Evolutionary conservation across 202 grass and related monocot species (phyloP).

Genomic region (Brachypodium distachyon): DNA sequence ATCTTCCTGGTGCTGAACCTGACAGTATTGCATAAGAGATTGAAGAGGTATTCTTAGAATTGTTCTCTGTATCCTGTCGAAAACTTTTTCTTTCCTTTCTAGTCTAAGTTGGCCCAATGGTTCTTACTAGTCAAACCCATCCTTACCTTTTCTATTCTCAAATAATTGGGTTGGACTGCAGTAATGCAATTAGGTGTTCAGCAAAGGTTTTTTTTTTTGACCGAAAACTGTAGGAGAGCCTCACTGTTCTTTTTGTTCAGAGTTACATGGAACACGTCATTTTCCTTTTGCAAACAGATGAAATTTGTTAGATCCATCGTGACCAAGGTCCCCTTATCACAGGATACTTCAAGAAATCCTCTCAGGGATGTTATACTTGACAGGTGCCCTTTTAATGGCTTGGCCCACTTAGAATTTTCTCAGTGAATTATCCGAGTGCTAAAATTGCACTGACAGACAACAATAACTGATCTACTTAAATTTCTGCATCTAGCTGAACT

Average conservation of each 20-base stretch:
- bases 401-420: neutral
- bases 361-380: slow-evolving; percentile 99
- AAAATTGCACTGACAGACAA: neutral
- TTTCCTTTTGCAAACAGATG: neutral
- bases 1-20: slow-evolving; percentile 98
- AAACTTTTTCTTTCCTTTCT: neutral
- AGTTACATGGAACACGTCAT: neutral
- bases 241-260: slow-evolving; percentile 1
- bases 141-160: slow-evolving; percentile 21
- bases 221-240: too few relatives aligned
- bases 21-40: slow-evolving; percentile 74
- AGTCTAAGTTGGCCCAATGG: neutral
- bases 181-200: slow-evolving; percentile 87
- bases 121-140: neutral
- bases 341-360: slow-evolving; percentile 62
- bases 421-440: neutral
- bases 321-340: slow-evolving; percentile 71
- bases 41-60: slow-evolving; percentile 66
- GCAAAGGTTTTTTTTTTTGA: slow-evolving; percentile 66
- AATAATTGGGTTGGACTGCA: slow-evolving; percentile 95
- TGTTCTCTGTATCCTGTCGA: neutral
- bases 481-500: slow-evolving; percentile 24
- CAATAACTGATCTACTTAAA: neutral
- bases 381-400: slow-evolving; percentile 47
- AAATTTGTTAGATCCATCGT: slow-evolving; percentile 33